phyloP scores from a whole-genome alignment of 805 yeast genomes.

The Candida boleticola region DNA sequence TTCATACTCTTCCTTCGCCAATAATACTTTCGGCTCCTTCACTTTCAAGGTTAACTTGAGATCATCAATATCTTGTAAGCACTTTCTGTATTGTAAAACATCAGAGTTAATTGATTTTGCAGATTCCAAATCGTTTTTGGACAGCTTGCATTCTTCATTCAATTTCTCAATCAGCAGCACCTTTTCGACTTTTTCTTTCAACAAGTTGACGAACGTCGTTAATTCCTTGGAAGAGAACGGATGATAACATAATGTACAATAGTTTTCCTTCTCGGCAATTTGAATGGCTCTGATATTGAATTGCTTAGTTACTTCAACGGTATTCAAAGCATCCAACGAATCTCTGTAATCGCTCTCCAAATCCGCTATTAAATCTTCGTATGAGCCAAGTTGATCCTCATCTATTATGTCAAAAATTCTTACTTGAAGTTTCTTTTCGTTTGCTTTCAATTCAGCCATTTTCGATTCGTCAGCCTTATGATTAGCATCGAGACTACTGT shows the following conservation, averaged over 20 bases:
- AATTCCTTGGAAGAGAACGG: constrained; percentile 47
- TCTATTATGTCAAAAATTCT: constrained; percentile 25
- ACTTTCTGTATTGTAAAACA: constrained; percentile 24
- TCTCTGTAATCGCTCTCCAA: constrained; percentile 61
- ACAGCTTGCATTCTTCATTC: constrained; percentile 24
- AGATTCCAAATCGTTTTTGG: constrained; percentile 30
- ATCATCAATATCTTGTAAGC: constrained; percentile 13
- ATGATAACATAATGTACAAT: constrained; percentile 74
- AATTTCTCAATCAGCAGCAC: constrained; percentile 25
- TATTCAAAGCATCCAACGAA: constrained; percentile 64
- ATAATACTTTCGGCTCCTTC: constrained; percentile 2
- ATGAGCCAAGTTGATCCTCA: constrained; percentile 45
- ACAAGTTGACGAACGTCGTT: constrained; percentile 26
- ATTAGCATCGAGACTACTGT: constrained; percentile 1
- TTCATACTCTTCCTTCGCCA: constrained; percentile 3
- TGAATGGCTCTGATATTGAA: constrained; percentile 71
- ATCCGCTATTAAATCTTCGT: constrained; percentile 48
- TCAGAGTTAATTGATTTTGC: constrained; percentile 29
- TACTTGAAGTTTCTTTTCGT: neutral
- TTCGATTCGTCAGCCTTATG: constrained; percentile 1
- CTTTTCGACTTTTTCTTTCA: constrained; percentile 27
- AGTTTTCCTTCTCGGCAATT: constrained; percentile 52
- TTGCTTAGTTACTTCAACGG: constrained; percentile 63
- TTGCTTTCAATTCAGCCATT: constrained; percentile 1
- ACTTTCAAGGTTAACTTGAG: constrained; percentile 4